Conservation (phyloP, 495 filamentous ascomycete genomes). For the Neurospora tetraspora region DNA sequence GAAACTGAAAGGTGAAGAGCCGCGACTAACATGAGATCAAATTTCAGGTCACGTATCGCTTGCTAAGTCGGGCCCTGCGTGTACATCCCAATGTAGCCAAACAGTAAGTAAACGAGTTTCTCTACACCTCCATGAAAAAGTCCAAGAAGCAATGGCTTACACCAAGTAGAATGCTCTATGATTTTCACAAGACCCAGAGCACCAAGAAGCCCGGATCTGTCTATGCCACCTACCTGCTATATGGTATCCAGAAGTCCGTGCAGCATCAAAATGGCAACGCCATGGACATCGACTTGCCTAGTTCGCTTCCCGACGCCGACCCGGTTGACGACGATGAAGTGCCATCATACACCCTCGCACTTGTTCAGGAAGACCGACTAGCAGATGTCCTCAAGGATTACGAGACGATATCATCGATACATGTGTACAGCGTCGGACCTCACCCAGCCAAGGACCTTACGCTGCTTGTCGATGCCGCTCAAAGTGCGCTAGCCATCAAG, state of each 20-base stretch:
- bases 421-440: conserved; percentile 79
- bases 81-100: conserved; percentile 59
- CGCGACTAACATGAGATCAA: not conserved
- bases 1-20: not conserved
- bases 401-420: conserved; percentile 60
- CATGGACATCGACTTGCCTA: conserved; percentile 67
- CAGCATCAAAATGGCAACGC: conserved; percentile 32
- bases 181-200: conserved; percentile 76
- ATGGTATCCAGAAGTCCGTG: conserved; percentile 42
- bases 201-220: conserved; percentile 60
- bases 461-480: conserved; percentile 58
- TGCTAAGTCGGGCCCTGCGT: conserved; percentile 66
- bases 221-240: conserved; percentile 81
- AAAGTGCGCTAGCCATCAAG: conserved; percentile 41
- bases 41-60: conserved; percentile 70
- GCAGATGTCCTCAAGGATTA: conserved; percentile 60
- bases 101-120: conserved; percentile 13
- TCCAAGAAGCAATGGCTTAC: not conserved
- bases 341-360: conserved; percentile 48
- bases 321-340: conserved; percentile 27
- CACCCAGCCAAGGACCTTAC: conserved; percentile 65
- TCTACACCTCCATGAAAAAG: not conserved
- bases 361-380: conserved; percentile 73
- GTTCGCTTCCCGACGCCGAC: conserved; percentile 52
- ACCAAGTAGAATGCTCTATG: conserved; percentile 68